Evolutionary conservation across 1,284 basidiomycete genomes (phyloP).

Genomic region (Heterobasidion annosum): DNA sequence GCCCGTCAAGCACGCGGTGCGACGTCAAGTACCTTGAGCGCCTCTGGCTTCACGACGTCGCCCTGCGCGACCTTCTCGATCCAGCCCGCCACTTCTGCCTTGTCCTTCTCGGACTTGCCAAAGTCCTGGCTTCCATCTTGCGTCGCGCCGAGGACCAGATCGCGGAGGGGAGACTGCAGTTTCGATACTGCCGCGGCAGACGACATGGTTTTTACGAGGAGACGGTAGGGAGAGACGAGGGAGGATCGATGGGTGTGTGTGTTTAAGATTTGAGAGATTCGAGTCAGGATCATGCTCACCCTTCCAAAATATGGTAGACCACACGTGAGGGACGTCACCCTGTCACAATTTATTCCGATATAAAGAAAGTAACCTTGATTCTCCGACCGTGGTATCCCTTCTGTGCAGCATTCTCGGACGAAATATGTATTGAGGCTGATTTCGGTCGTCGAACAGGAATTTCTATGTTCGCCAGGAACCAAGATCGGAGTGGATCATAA

Average conservation of each 20-base stretch:
- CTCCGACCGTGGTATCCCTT: too few species aligned
- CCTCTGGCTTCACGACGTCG: constrained; percentile 37
- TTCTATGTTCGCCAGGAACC: too few species aligned
- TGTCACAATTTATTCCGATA: too few species aligned
- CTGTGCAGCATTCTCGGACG: too few species aligned
- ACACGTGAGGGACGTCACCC: not conserved
- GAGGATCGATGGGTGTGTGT: constrained; percentile 1
- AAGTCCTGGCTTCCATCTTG: constrained; percentile 29
- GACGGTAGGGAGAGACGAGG: not conserved
- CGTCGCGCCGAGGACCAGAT: constrained; percentile 44
- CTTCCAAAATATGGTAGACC: not conserved
- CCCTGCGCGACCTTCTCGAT: constrained; percentile 53
- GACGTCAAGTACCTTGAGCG: constrained; percentile 33
- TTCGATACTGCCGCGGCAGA: constrained; percentile 41
- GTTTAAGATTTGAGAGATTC: constrained; percentile 1
- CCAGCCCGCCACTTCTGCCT: constrained; percentile 57
- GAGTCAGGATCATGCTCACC: constrained; percentile 5
- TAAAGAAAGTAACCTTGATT: too few species aligned
- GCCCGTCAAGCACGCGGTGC: not conserved
- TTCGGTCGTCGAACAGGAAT: too few species aligned
- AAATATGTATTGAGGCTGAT: too few species aligned
- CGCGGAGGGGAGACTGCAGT: constrained; percentile 44
- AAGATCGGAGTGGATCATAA: too few species aligned
- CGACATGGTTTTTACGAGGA: constrained; percentile 40
- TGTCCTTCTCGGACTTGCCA: constrained; percentile 55